A percentile compares a stretch with the other conserved stretches of the same genome.
Evolutionary conservation across 2,329 filamentous ascomycete species (phyloP).

Genomic region (Fusarium incarnatum): DNA sequence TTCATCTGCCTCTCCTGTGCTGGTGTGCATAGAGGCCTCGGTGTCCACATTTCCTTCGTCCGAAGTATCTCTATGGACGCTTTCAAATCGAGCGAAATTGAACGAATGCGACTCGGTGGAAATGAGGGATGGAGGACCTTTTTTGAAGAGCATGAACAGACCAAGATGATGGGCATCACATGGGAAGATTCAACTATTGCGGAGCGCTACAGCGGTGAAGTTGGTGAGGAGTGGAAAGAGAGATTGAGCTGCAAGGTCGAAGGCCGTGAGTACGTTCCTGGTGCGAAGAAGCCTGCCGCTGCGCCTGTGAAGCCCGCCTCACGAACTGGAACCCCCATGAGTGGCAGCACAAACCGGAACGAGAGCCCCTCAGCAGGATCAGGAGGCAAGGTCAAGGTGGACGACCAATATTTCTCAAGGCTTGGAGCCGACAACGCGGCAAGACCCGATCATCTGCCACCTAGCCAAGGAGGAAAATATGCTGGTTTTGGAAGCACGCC

Average conservation of each 20-base stretch:
- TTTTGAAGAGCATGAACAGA: conserved; percentile 79
- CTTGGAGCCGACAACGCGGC: conserved; percentile 86
- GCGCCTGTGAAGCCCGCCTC: conserved; percentile 50
- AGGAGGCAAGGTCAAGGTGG: conserved; percentile 69
- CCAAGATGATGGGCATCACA: conserved; percentile 72
- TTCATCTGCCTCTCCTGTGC: conserved; percentile 99
- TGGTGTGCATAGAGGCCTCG: conserved; percentile 91
- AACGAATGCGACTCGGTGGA: conserved; percentile 91
- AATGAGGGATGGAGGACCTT: conserved; percentile 90
- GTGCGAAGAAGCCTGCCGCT: conserved; percentile 65
- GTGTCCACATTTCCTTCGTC: conserved; percentile 98
- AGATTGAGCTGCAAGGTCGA: conserved; percentile 88
- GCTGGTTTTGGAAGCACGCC: conserved; percentile 87
- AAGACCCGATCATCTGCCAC: conserved; percentile 79
- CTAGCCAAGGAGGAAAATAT: conserved; percentile 93
- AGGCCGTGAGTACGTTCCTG: conserved; percentile 84
- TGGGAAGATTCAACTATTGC: conserved; percentile 92
- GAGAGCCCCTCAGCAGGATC: conserved; percentile 53
- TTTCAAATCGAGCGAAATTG: conserved; percentile 92
- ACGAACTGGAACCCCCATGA: conserved; percentile 57
- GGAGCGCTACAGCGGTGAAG: conserved; percentile 89
- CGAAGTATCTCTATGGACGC: conserved; percentile 98
- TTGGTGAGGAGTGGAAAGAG: conserved; percentile 96
- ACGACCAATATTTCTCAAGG: conserved; percentile 91
- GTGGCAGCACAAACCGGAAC: conserved; percentile 54